A percentile compares a stretch with the other conserved stretches of the same genome.
These are phyloP conservation scores for Austroboletus olivaceoglutinosus DNA, from an alignment of 1,284 basidiomycete genomes.

Conservation along the genomic window DNA sequence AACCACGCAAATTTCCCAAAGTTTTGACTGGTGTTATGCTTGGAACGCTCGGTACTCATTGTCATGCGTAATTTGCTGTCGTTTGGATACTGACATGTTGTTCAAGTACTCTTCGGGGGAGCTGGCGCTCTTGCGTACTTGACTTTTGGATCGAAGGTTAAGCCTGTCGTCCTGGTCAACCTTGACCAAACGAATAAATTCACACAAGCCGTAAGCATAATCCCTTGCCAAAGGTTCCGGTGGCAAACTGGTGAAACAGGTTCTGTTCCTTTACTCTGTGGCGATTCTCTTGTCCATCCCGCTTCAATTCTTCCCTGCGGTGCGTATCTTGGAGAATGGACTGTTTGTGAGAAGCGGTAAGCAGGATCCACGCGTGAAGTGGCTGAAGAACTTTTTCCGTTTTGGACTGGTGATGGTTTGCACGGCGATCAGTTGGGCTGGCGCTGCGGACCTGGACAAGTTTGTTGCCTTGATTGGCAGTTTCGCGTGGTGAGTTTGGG, in stretches of 20 bases:
- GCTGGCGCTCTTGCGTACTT: conserved; percentile 89
- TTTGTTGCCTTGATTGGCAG: conserved; percentile 94
- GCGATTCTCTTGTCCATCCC: conserved; percentile 95
- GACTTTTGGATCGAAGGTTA: conserved; percentile 84
- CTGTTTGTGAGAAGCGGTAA: conserved; percentile 93
- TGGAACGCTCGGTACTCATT: conserved; percentile 59
- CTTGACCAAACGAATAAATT: conserved; percentile 82
- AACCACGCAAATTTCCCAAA: conserved; percentile 90
- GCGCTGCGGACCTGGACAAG: conserved; percentile 92
- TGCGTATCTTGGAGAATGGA: conserved; percentile 96
- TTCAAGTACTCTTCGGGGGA: conserved; percentile 78
- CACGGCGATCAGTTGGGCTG: conserved; percentile 76
- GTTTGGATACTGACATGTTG: conserved; percentile 12
- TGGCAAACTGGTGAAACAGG: conserved; percentile 35
- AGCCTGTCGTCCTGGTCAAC: conserved; percentile 96
- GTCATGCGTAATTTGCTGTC: not conserved
- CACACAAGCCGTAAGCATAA: conserved; percentile 73
- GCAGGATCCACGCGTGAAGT: conserved; percentile 63
- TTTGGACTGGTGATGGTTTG: conserved; percentile 75
- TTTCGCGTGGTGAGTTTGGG: conserved; percentile 80
- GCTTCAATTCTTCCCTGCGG: conserved; percentile 95
- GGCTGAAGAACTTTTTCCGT: conserved; percentile 94
- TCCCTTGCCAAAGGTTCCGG: conserved; percentile 7
- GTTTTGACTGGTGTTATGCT: conserved; percentile 92
- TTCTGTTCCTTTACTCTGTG: conserved; percentile 86